Base-by-base conservation (phyloP, 495 filamentous ascomycete genomes). In the Aspergillus cavernicola region DNA sequence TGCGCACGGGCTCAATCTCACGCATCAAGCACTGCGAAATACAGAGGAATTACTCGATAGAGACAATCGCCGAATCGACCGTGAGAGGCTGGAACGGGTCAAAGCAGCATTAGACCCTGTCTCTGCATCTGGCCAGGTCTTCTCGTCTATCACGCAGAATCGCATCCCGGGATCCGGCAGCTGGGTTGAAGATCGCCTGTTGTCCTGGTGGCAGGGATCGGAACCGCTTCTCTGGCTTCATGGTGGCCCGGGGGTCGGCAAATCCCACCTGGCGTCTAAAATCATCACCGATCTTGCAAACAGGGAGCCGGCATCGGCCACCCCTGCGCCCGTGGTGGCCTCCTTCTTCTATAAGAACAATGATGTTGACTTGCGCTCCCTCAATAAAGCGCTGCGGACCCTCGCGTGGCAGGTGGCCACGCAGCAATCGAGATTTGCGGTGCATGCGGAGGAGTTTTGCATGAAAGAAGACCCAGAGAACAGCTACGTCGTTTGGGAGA, bases 341-440 rank as follows among this genome's bases (percentile, higher is more conserved):
- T 68, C 59, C 20, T 69, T 69, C 51, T 66, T 60, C 58, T 63
- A 58, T 59, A 64, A 55, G 36, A 63, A 61, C 44, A 57, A 70
- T 32, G 57, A 66, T 43, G 55, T 60, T 16, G 62, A 65, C 32
- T 53, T 62, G 40, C 54, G 62, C n/a, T 65, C 60, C 2, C 12
- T 64, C 10, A 60, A 68, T 33, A 60, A 66, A 26, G 62, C 57
- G 13, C 40, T 70, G 10, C 60, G 60, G 6, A 61, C 55, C 31
- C 35, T 70, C 2, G 66, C 64, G 2, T 68, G 57, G 44, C 64
- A 70, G 53, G 45, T 70, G 7, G 53, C 53, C n/a, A 39, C 58
- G 13, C 52, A 56, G 35, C 19, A 29, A 18, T 2, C 9, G 35
- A 18, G 15, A n/a, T 50, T 50, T 19, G 47, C 47, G 11, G 24